Conservation (phyloP, 2,329 filamentous ascomycete genomes). For the Penicillium glabrum region DNA sequence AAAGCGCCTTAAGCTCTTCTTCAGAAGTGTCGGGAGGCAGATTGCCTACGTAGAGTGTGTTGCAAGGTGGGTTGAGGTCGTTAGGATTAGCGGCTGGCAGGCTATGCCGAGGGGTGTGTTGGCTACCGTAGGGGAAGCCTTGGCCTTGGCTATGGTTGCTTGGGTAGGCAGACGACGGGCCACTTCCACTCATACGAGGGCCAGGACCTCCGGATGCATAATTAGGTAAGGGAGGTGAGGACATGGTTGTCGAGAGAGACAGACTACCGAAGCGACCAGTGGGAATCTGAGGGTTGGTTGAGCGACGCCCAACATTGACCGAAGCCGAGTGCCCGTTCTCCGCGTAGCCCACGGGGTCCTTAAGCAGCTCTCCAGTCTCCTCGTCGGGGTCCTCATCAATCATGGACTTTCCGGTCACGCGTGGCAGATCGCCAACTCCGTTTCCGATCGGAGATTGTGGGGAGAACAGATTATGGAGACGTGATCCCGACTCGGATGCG, state of each 20-base stretch:
- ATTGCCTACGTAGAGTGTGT: conserved; percentile 97
- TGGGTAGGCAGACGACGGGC: conserved; percentile 57
- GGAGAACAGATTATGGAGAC: conserved; percentile 59
- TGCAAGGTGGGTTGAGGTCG: conserved; percentile 95
- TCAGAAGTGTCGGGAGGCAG: conserved; percentile 89
- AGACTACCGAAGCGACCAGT: conserved; percentile 67
- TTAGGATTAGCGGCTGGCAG: conserved; percentile 89
- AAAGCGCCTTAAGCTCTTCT: conserved; percentile 90
- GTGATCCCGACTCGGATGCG: conserved; percentile 49
- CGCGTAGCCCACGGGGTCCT: conserved; percentile 66
- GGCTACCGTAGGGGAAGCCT: conserved; percentile 57
- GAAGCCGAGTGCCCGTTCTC: conserved; percentile 62
- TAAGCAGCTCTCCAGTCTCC: conserved; percentile 62
- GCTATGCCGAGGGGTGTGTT: conserved; percentile 62
- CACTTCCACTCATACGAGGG: conserved; percentile 48
- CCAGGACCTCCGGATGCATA: conserved; percentile 52
- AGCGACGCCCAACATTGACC: conserved; percentile 54
- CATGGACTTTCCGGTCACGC: conserved; percentile 60
- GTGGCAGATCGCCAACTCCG: conserved; percentile 52
- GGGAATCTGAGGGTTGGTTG: conserved; percentile 71
- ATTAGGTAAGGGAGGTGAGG: conserved; percentile 56
- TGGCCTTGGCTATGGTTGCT: conserved; percentile 56
- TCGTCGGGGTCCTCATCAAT: conserved; percentile 66
- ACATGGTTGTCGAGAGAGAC: conserved; percentile 68
- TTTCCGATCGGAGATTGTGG: conserved; percentile 61